Conservation (phyloP, 331 rosid genomes). For the Ulmus americana region DNA sequence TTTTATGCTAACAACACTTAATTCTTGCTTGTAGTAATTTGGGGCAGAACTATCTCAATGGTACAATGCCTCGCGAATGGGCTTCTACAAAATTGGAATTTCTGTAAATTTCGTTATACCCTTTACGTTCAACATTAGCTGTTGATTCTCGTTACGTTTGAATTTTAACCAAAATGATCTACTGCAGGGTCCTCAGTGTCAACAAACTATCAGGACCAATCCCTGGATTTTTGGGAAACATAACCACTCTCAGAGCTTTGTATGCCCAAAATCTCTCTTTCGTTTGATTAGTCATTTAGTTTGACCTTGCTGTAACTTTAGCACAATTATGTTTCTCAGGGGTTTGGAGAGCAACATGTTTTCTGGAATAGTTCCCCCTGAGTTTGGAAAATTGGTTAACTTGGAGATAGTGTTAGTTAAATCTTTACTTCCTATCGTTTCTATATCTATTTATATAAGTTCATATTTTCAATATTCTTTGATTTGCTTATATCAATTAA, state of each 20-base stretch:
- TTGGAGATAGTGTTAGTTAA: slow-evolving; percentile 15
- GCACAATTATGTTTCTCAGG: slow-evolving; percentile 19
- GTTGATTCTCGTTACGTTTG: neutral
- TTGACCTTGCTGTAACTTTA: neutral
- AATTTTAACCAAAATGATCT: neutral
- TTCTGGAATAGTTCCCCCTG: slow-evolving; percentile 31
- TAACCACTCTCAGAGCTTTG: slow-evolving; percentile 24
- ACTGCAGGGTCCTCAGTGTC: slow-evolving; percentile 23
- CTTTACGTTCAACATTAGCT: slow-evolving; percentile 8
- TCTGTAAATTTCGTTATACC: slow-evolving; percentile 15
- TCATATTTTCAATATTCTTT: neutral
- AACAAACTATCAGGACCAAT: slow-evolving; percentile 33
- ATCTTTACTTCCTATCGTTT: neutral
- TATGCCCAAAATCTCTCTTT: slow-evolving; percentile 14
- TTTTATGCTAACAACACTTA: neutral
- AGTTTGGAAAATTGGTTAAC: slow-evolving; percentile 32
- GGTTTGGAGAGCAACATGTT: slow-evolving; percentile 26
- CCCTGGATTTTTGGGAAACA: slow-evolving; percentile 27
- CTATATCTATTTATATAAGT: neutral
- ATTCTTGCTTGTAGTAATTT: slow-evolving; percentile 18
- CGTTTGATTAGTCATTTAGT: neutral
- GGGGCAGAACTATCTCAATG: slow-evolving; percentile 29
- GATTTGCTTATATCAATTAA: neutral
- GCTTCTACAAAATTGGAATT: slow-evolving; percentile 25
- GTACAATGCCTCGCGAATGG: slow-evolving; percentile 35